phyloP scores from a whole-genome alignment of 192 early-diverging fungal genomes.

The Backusella circina region DNA sequence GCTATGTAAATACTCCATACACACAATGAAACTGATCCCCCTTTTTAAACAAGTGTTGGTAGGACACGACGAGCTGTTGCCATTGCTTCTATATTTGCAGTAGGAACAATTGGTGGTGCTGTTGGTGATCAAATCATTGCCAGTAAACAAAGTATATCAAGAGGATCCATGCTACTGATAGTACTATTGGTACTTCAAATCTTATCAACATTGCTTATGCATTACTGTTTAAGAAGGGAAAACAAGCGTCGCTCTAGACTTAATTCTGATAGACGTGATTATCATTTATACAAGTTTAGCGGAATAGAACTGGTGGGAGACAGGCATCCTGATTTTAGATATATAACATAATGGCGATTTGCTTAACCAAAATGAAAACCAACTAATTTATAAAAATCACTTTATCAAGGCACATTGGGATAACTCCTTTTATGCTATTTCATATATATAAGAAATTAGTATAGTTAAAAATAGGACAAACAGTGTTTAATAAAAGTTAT shows the following conservation, averaged over 20 bases:
- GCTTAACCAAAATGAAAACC: neutral
- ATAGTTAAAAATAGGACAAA: too few relatives aligned
- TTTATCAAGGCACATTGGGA: too few relatives aligned
- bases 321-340: slow-evolving; percentile 26
- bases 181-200: slow-evolving; percentile 2
- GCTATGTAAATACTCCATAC: neutral
- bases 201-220: neutral
- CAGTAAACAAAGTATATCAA: neutral
- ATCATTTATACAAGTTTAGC: slow-evolving; percentile 18
- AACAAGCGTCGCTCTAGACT: slow-evolving; percentile 20
- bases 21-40: neutral
- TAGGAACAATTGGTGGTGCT: slow-evolving; percentile 25
- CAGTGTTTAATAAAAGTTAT: neutral
- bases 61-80: slow-evolving; percentile 16
- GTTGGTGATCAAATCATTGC: slow-evolving; percentile 27
- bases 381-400: too few relatives aligned
- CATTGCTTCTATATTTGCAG: slow-evolving; percentile 17
- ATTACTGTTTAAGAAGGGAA: slow-evolving; percentile 5
- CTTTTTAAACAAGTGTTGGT: slow-evolving; percentile 1
- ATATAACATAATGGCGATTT: slow-evolving; percentile 9
- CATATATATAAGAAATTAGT: too few relatives aligned
- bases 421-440: too few relatives aligned
- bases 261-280: slow-evolving; percentile 8
- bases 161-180: neutral
- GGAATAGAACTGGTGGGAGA: slow-evolving; percentile 23